phyloP scores from a whole-genome alignment of 139 green algal species.

The Nannochloris sp. region DNA sequence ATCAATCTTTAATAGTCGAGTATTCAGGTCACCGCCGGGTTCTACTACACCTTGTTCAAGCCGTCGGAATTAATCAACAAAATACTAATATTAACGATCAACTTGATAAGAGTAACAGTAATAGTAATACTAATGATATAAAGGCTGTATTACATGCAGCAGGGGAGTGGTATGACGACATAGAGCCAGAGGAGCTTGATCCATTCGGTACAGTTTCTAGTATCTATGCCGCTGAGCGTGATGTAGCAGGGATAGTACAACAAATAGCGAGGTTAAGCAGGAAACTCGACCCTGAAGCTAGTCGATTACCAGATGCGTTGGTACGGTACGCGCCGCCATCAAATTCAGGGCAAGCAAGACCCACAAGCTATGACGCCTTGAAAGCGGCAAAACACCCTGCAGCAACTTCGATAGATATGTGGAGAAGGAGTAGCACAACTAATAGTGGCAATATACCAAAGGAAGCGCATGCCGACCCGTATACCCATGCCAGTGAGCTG shows the following conservation, averaged over 20 bases:
- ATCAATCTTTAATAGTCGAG: slow-evolving; percentile 1
- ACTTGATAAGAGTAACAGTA: background rate
- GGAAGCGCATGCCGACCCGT: background rate
- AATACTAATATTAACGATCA: background rate
- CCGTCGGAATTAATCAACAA: background rate
- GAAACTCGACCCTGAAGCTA: background rate
- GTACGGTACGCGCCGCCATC: background rate
- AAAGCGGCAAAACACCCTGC: slow-evolving; percentile 4
- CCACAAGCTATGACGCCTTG: slow-evolving; percentile 19
- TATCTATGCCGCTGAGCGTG: background rate
- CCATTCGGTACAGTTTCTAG: background rate
- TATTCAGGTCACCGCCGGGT: slow-evolving; percentile 8
- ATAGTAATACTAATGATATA: background rate
- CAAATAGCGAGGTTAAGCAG: slow-evolving; percentile 1
- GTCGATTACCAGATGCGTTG: slow-evolving; percentile 7
- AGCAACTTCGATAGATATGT: background rate
- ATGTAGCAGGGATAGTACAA: background rate
- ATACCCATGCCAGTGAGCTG: background rate
- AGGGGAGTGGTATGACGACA: background rate
- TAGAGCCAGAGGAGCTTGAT: background rate
- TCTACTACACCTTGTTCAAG: background rate
- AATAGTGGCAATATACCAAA: background rate
- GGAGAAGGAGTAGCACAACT: background rate
- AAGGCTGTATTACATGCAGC: background rate
- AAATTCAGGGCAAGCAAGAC: background rate